Conservation (phyloP, 2,329 filamentous ascomycete species). For the Nemania bipapillata region DNA sequence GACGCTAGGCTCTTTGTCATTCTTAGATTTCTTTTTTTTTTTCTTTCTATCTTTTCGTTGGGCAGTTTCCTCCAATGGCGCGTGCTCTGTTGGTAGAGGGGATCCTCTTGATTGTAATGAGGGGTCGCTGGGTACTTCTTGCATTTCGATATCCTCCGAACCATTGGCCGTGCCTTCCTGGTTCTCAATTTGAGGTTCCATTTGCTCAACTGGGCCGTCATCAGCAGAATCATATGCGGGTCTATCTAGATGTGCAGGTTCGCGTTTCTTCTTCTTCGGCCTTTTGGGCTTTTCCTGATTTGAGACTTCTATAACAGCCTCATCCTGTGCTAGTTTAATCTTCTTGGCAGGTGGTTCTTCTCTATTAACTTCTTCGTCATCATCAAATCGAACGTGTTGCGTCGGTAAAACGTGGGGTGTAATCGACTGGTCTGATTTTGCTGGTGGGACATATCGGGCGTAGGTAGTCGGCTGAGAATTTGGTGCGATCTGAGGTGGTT, state of each 20-base stretch:
- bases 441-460: conserved; percentile 53
- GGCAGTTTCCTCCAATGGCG: conserved; percentile 29
- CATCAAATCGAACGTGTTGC: conserved; percentile 42
- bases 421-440: conserved; percentile 45
- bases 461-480: conserved; percentile 47
- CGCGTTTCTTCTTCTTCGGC: conserved; percentile 53
- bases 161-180: conserved; percentile 3
- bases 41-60: conserved; percentile 46
- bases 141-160: conserved; percentile 41
- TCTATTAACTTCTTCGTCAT: conserved; percentile 26
- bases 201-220: conserved; percentile 40
- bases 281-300: conserved; percentile 51
- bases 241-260: conserved; percentile 50
- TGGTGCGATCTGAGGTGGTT: conserved; percentile 22
- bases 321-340: conserved; percentile 49
- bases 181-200: background rate
- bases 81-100: conserved; percentile 20
- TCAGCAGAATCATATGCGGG: background rate
- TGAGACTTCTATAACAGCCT: conserved; percentile 24
- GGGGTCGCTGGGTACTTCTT: conserved; percentile 7
- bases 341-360: conserved; percentile 54
- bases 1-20: conserved; percentile 21
- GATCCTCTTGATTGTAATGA: conserved; percentile 12
- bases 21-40: conserved; percentile 45
- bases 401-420: conserved; percentile 24